Percentiles rank a stretch among this genome's conserved stretches.
These are phyloP conservation scores for Aspergillus terreus DNA, from an alignment of 2,329 filamentous ascomycete genomes.

Conservation along the genomic window DNA sequence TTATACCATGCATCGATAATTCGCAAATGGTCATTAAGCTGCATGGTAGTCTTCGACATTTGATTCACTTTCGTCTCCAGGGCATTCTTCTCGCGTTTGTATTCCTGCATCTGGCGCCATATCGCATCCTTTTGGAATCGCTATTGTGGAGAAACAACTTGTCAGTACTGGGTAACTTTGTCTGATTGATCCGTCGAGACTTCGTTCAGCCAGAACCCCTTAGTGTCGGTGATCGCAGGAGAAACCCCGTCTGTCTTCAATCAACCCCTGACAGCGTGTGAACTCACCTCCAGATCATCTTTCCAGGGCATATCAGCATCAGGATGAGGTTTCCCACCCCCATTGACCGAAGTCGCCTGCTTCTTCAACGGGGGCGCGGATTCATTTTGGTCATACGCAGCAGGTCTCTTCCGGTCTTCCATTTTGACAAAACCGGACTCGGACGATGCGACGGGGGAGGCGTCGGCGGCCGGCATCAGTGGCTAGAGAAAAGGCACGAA, in stretches of 20 bases:
- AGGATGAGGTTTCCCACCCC: slow-evolving; percentile 60
- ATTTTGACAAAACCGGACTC: slow-evolving; percentile 82
- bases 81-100: slow-evolving; percentile 82
- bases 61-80: slow-evolving; percentile 79
- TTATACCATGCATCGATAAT: slow-evolving; percentile 91
- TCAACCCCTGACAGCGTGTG: slow-evolving; percentile 11
- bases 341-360: slow-evolving; percentile 74
- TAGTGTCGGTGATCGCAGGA: too few relatives aligned
- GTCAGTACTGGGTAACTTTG: slow-evolving; percentile 5
- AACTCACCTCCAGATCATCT: slow-evolving; percentile 69
- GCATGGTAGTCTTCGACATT: slow-evolving; percentile 68
- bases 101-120: slow-evolving; percentile 95
- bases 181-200: background rate
- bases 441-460: slow-evolving; percentile 68
- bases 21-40: slow-evolving; percentile 90
- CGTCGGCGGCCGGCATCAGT: slow-evolving; percentile 87
- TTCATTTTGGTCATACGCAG: slow-evolving; percentile 74
- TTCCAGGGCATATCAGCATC: slow-evolving; percentile 68
- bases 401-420: slow-evolving; percentile 98
- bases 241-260: background rate
- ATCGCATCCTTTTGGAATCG: slow-evolving; percentile 95
- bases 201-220: too few relatives aligned
- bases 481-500: slow-evolving; percentile 45
- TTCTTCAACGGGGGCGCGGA: slow-evolving; percentile 86
- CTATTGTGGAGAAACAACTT: slow-evolving; percentile 46